A percentile compares a stretch with the other conserved stretches of the same genome.
phyloP scores from a whole-genome alignment of 2,329 filamentous ascomycete species.

The Xylariales sp. region DNA sequence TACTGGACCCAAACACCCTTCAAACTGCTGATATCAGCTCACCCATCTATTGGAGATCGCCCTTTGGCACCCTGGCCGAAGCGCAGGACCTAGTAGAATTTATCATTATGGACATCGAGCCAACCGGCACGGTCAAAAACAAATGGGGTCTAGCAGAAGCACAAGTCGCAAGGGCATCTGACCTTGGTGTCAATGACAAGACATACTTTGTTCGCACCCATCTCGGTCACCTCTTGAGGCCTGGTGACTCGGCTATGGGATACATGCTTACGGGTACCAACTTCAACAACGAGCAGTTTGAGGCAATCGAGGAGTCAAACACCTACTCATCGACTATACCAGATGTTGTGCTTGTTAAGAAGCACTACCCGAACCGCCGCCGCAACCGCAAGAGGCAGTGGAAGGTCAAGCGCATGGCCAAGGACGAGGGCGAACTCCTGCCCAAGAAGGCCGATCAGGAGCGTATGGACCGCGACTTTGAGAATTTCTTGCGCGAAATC shows the following conservation, averaged over 20 bases:
- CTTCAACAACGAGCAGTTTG: constrained; percentile 27
- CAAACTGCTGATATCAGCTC: constrained; percentile 84
- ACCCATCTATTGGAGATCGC: constrained; percentile 83
- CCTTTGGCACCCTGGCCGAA: constrained; percentile 80
- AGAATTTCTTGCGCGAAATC: constrained; percentile 94
- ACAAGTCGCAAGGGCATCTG: constrained; percentile 80
- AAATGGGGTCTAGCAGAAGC: constrained; percentile 82
- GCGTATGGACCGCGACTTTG: constrained; percentile 87
- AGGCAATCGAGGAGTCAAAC: constrained; percentile 68
- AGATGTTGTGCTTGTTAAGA: constrained; percentile 95
- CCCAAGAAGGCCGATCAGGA: constrained; percentile 86
- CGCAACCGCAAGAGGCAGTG: constrained; percentile 84
- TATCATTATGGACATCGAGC: constrained; percentile 90
- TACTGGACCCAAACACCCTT: constrained; percentile 86
- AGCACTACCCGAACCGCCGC: constrained; percentile 77
- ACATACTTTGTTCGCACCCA: constrained; percentile 91
- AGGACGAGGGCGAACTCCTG: constrained; percentile 82
- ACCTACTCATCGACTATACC: constrained; percentile 76
- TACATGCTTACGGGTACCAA: constrained; percentile 74
- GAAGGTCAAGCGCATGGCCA: constrained; percentile 90
- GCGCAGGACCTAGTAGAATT: constrained; percentile 86
- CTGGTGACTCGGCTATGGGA: constrained; percentile 91
- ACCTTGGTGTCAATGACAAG: constrained; percentile 80
- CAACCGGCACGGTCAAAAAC: constrained; percentile 68
- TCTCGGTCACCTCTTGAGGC: constrained; percentile 77